These are phyloP conservation scores for Suhomyces bribrorum DNA, from an alignment of 1,139 yeast species.

Conservation along the genomic window DNA sequence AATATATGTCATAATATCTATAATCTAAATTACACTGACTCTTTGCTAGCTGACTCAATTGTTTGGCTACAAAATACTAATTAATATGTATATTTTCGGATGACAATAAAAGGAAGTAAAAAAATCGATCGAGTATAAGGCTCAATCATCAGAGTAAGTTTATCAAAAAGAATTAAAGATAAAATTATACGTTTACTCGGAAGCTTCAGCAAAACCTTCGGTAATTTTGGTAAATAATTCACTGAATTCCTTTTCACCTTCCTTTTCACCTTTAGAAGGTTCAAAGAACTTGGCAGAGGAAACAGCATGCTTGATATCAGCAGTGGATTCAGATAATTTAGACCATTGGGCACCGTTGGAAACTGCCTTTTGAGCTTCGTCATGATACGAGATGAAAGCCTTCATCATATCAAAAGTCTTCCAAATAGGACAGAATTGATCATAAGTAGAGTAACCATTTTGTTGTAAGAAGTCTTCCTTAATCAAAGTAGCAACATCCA, in stretches of 20 bases:
- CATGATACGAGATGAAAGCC: constrained; percentile 84
- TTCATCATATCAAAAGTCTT: constrained; percentile 98
- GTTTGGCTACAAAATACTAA: neutral
- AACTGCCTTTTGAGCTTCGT: constrained; percentile 97
- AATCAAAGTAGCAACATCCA: constrained; percentile 87
- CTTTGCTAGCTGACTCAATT: neutral
- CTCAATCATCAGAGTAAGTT: neutral
- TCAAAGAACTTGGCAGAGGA: constrained; percentile 94
- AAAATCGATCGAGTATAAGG: neutral
- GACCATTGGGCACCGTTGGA: constrained; percentile 95
- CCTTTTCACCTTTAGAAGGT: constrained; percentile 88
- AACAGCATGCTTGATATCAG: constrained; percentile 89
- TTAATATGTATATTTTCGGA: constrained; percentile 1
- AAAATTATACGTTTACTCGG: constrained; percentile 56
- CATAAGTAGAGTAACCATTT: constrained; percentile 97
- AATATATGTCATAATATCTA: too few species aligned
- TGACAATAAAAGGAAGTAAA: constrained; percentile 6
- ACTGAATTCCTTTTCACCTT: constrained; percentile 72
- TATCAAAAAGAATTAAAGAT: constrained; percentile 11
- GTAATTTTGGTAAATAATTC: constrained; percentile 72
- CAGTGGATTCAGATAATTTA: constrained; percentile 81
- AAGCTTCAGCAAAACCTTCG: constrained; percentile 93
- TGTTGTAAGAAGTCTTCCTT: constrained; percentile 99
- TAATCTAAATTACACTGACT: too few species aligned
- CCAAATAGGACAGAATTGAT: constrained; percentile 99